Conservation (phyloP, 1,284 basidiomycete species). For the Apiotrichum akiyoshidainum region DNA sequence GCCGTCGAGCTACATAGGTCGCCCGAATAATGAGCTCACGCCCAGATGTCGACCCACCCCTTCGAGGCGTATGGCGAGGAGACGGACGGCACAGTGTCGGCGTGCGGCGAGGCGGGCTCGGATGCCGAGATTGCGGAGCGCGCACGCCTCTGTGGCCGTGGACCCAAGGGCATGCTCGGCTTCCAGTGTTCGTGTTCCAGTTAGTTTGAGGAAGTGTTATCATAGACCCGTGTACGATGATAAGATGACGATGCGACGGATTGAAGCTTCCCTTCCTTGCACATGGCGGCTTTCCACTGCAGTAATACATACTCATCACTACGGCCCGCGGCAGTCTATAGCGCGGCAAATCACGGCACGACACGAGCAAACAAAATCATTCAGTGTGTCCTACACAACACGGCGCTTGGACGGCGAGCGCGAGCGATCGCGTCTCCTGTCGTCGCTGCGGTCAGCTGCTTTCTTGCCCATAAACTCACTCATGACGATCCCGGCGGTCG, state of each 20-base stretch:
- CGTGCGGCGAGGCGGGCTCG: conserved; percentile 23
- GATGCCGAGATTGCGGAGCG: conserved; percentile 63
- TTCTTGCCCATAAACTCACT: conserved; percentile 12
- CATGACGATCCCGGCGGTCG: conserved; percentile 26
- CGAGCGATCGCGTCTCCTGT: conserved; percentile 20
- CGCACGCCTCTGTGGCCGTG: conserved; percentile 68
- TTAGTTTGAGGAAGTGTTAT: conserved; percentile 41
- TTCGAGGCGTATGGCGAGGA: conserved; percentile 77
- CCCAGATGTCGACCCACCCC: conserved; percentile 73
- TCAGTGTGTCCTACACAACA: conserved; percentile 15
- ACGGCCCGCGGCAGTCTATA: no score
- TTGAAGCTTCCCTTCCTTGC: no score
- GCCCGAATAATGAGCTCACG: no score
- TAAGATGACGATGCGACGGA: neutral
- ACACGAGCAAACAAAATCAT: neutral
- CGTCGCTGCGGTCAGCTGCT: conserved; percentile 11
- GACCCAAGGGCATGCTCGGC: conserved; percentile 70
- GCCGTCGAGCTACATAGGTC: neutral
- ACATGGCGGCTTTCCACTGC: no score
- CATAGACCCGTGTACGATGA: neutral
- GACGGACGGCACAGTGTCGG: conserved; percentile 65
- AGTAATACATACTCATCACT: no score
- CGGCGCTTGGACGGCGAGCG: conserved; percentile 24
- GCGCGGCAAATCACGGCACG: no score
- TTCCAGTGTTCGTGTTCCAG: conserved; percentile 93